Conservation (phyloP, 2,329 filamentous ascomycete species). For the Mollisia scopiformis region DNA sequence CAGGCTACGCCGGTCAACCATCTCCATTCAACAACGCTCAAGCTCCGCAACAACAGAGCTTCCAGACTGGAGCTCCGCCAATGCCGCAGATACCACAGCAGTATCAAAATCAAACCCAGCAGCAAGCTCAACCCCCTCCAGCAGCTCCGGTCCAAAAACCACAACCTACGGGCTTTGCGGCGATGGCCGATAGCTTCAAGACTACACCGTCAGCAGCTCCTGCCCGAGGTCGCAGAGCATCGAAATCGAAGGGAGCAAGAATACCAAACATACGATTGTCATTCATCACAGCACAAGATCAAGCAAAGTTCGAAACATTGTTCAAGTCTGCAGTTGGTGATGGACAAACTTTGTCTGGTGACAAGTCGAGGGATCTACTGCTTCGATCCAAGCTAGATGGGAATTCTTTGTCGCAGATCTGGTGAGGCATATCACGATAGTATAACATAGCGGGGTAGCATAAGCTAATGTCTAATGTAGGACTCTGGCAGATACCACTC, state of each 20-base stretch:
- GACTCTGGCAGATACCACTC: conserved; percentile 93
- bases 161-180: conserved; percentile 66
- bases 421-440: conserved; percentile 56
- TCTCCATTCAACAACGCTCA: conserved; percentile 43
- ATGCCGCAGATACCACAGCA: conserved; percentile 39
- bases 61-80: conserved; percentile 36
- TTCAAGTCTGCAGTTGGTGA: conserved; percentile 95
- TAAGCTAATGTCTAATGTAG: conserved; percentile 47
- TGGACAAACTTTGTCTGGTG: conserved; percentile 82
- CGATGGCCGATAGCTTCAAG: conserved; percentile 70
- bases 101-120: conserved; percentile 35
- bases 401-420: conserved; percentile 88
- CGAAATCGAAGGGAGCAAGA: conserved; percentile 66
- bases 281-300: conserved; percentile 93
- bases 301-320: conserved; percentile 94
- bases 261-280: conserved; percentile 94
- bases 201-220: conserved; percentile 45
- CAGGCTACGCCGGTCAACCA: conserved; percentile 58
- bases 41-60: conserved; percentile 48
- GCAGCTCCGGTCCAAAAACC: conserved; percentile 65
- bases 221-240: conserved; percentile 48
- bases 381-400: conserved; percentile 87
- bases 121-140: conserved; percentile 56
- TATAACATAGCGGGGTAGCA: neutral
- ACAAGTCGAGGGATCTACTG: conserved; percentile 88